These are phyloP conservation scores for Penicillium paradoxum DNA, from an alignment of 495 filamentous ascomycete species.

Conservation along the genomic window DNA sequence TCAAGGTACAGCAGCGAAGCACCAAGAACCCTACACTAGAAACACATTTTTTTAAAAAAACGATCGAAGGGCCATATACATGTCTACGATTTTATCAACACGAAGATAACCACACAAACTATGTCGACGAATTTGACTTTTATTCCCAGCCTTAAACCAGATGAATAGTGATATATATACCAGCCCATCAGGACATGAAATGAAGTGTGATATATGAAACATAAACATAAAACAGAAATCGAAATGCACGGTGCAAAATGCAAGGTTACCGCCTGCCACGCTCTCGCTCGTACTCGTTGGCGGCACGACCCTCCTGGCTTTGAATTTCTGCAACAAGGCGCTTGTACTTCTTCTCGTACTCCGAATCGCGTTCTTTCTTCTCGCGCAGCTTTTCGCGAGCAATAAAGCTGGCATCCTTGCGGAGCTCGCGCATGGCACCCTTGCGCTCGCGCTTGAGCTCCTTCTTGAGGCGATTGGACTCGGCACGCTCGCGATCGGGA, in stretches of 20 bases:
- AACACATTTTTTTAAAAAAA: no score
- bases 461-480: conserved; percentile 69
- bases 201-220: conserved; percentile 9
- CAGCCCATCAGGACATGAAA: conserved; percentile 16
- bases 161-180: conserved; percentile 23
- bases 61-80: no score
- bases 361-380: conserved; percentile 85
- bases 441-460: conserved; percentile 95
- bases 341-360: conserved; percentile 94
- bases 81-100: not conserved
- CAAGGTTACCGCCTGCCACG: conserved; percentile 52
- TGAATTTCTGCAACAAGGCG: conserved; percentile 90
- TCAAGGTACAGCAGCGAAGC: no score
- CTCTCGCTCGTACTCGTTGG: conserved; percentile 84
- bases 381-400: conserved; percentile 79
- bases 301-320: conserved; percentile 80
- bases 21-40: no score
- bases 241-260: not conserved
- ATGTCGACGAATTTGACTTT: conserved; percentile 18
- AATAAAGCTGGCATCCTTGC: conserved; percentile 91
- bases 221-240: not conserved
- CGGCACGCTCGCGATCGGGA: conserved; percentile 80
- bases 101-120: not conserved
- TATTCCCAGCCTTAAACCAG: conserved; percentile 27
- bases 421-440: conserved; percentile 87